Percentiles rank a stretch among this genome's conserved stretches.
Conservation (phyloP, 2,329 filamentous ascomycete genomes). For the Cladosporium sp. region DNA sequence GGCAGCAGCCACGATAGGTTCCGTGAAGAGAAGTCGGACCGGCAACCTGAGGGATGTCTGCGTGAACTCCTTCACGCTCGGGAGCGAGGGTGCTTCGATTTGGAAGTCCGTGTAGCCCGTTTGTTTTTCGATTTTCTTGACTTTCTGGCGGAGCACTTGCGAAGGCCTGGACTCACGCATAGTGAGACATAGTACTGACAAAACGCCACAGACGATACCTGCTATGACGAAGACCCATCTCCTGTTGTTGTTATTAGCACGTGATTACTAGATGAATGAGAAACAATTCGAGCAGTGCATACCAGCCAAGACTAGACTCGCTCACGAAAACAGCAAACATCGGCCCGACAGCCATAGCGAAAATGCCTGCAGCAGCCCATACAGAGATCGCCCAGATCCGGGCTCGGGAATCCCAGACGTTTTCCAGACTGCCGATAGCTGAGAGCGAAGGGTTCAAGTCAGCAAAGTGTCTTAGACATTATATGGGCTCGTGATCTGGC, state of each 20-base stretch:
- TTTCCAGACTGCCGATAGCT: conserved; percentile 52
- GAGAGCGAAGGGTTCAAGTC: too few relatives aligned
- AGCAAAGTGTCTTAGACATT: too few relatives aligned
- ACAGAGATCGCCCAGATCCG: conserved; percentile 42
- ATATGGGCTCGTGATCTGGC: too few relatives aligned
- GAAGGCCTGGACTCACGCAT: conserved; percentile 51
- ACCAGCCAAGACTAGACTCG: conserved; percentile 27
- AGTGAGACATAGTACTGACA: conserved; percentile 41
- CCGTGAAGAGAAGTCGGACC: conserved; percentile 47
- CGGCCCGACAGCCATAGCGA: conserved; percentile 10
- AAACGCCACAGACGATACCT: conserved; percentile 41
- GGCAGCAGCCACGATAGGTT: conserved; percentile 50
- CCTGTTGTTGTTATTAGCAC: conserved; percentile 33
- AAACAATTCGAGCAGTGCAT: neutral
- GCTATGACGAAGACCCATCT: conserved; percentile 51
- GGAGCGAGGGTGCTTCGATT: conserved; percentile 44
- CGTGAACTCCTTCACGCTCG: conserved; percentile 42
- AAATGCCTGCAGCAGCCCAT: conserved; percentile 8
- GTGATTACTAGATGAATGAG: neutral
- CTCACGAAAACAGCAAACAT: conserved; percentile 22
- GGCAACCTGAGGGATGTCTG: conserved; percentile 46
- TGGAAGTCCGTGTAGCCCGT: conserved; percentile 33
- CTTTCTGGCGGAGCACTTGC: conserved; percentile 43
- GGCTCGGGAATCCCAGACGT: conserved; percentile 50
- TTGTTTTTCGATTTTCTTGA: conserved; percentile 35